Evolutionary conservation across 352 stramenopile genomes (phyloP).

Genomic region (Globisporangium nunn): DNA sequence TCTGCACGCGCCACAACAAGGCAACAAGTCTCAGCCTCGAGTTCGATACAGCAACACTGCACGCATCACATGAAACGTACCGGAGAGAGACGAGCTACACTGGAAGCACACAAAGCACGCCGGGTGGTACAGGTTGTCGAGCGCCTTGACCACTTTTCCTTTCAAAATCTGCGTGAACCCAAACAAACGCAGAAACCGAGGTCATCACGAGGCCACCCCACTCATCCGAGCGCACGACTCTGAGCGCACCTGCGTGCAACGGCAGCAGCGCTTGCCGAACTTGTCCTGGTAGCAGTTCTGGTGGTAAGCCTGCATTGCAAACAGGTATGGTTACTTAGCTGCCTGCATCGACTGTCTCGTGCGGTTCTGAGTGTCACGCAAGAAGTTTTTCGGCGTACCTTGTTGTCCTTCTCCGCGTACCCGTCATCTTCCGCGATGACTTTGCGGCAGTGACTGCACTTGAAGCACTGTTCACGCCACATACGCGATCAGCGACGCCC

Average conservation of each 20-base stretch:
- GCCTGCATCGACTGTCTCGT: not conserved
- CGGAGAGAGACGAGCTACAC: slow-evolving; percentile 67
- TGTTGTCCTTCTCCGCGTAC: slow-evolving; percentile 77
- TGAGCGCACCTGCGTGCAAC: slow-evolving; percentile 48
- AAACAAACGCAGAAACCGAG: not conserved
- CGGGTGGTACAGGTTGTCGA: slow-evolving; percentile 81
- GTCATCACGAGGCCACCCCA: not conserved
- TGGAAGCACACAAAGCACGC: slow-evolving; percentile 79
- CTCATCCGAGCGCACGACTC: not conserved
- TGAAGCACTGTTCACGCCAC: slow-evolving; percentile 52
- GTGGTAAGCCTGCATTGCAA: slow-evolving; percentile 48
- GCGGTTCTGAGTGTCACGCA: slow-evolving; percentile 1
- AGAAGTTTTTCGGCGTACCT: slow-evolving; percentile 19
- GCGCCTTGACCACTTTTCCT: slow-evolving; percentile 79
- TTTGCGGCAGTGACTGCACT: slow-evolving; percentile 65
- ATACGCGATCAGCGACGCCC: too few relatives aligned
- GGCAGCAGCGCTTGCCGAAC: slow-evolving; percentile 76
- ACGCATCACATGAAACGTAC: slow-evolving; percentile 18
- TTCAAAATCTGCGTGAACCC: slow-evolving; percentile 42
- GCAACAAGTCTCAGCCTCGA: slow-evolving; percentile 1
- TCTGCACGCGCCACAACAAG: slow-evolving; percentile 24
- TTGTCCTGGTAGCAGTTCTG: slow-evolving; percentile 71
- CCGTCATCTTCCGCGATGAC: slow-evolving; percentile 73
- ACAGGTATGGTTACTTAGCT: not conserved
- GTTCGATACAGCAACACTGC: not conserved